phyloP scores from a whole-genome alignment of 192 early-diverging fungal genomes.

The Tieghemiomyces parasiticus region DNA sequence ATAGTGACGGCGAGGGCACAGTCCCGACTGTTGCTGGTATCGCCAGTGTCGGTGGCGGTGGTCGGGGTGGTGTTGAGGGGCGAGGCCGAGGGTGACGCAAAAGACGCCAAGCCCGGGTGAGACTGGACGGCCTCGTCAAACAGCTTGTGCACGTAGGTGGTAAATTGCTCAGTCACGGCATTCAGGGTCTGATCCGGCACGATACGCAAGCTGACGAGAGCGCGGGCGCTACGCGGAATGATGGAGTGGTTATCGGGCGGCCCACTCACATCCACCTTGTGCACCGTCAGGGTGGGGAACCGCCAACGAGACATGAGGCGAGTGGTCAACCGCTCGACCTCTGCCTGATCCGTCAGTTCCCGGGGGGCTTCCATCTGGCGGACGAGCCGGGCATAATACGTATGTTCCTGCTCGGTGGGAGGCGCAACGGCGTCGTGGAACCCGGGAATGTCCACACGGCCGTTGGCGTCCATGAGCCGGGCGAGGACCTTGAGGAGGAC shows the following conservation, averaged over 20 bases:
- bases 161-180: constrained; percentile 42
- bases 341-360: not conserved
- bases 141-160: constrained; percentile 29
- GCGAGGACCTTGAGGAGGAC: constrained; percentile 48
- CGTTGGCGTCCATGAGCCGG: constrained; percentile 34
- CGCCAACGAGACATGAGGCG: constrained; percentile 61
- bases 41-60: not conserved
- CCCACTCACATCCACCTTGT: constrained; percentile 59
- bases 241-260: constrained; percentile 47
- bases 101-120: constrained; percentile 11
- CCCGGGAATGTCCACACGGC: constrained; percentile 44
- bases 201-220: constrained; percentile 54
- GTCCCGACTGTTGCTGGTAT: constrained; percentile 10
- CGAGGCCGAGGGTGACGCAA: too few relatives aligned
- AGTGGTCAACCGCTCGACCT: constrained; percentile 23
- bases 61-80: too few relatives aligned
- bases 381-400: constrained; percentile 29
- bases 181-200: constrained; percentile 56
- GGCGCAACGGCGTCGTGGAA: constrained; percentile 50
- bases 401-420: constrained; percentile 34
- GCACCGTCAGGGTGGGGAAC: constrained; percentile 53
- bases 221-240: constrained; percentile 49
- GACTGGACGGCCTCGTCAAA: constrained; percentile 30
- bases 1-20: constrained; percentile 36
- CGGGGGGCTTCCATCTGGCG: constrained; percentile 12